Base-by-base conservation (phyloP, 2,329 filamentous ascomycete genomes). In the Aspergillus eucalypticola region DNA sequence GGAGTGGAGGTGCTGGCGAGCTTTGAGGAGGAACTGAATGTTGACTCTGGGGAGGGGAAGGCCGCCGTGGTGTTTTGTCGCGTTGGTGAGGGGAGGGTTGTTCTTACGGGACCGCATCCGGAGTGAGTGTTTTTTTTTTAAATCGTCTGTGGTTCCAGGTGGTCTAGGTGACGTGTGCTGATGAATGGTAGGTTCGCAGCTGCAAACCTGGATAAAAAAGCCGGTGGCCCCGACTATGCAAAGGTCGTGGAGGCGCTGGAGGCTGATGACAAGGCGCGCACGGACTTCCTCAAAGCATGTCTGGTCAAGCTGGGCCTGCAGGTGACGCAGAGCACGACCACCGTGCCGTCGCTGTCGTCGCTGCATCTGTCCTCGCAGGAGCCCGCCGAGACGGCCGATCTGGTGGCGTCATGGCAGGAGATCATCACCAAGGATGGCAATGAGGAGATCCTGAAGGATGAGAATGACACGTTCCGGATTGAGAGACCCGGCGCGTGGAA, bases 91-190 rank as follows among this genome's bases (percentile, higher is more conserved):
- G 95, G 95, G 1, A 86, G 85, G 41, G 91, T 86, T 1, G 77
- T 98, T 5, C 77, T 99, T 17, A 96, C 90, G 0, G 92, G 93
- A 0, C 91, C 92, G 41, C 95, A 99, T 81, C 94, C 94, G 54
- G 95, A 99, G 91, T 96, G 81, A 73, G 85, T 78, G 42, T 8
- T 58, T 59, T 57, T 42, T 8, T 58, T 59, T 57, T 42, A 52
- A 13, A 4, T 6, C 62, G 54, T 10, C 32, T 13, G 11, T 13
- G 32, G 10, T 15, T 10, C 5, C 10, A 35, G 0, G 29, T 32
- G 3, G 32, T 15, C 32, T 13, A 15, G 23, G 35, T 17, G 35
- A 62, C 49, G 35, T 38, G 7, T 11, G 19, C 3, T 39, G 58
- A 60, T 56, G 46, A 54, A 19, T 25, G 15, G 8, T 66, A 96